These are phyloP conservation scores for Elongisporangium anandrum DNA, from an alignment of 352 stramenopile species.

Conservation along the genomic window DNA sequence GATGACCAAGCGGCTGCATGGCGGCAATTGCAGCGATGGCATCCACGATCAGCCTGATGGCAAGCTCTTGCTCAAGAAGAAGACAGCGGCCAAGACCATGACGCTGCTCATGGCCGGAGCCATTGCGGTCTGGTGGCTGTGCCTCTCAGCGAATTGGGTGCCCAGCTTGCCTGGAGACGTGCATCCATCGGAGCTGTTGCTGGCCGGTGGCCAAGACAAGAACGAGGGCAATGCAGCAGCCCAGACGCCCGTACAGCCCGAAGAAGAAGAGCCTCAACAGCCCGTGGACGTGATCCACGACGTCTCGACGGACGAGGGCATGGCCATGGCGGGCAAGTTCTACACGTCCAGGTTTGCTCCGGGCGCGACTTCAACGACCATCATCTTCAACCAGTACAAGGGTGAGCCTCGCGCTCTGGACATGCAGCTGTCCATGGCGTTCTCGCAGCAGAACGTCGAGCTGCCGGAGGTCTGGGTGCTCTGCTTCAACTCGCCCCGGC, in stretches of 20 bases:
- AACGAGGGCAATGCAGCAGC: not conserved
- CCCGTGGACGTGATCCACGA: not conserved
- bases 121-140: not conserved
- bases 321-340: conserved; percentile 42
- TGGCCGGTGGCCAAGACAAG: not conserved
- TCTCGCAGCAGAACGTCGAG: conserved; percentile 29
- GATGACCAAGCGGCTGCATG: not conserved
- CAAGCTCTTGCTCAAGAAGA: not conserved
- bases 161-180: not conserved
- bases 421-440: conserved; percentile 34
- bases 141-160: not conserved
- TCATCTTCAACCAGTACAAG: conserved; percentile 75
- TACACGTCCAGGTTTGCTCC: conserved; percentile 28
- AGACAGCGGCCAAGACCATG: not conserved
- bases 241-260: not conserved
- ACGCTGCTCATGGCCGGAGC: not conserved
- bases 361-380: conserved; percentile 53
- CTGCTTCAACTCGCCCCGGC: conserved; percentile 48
- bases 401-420: conserved; percentile 34
- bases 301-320: not conserved
- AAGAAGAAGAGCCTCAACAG: not conserved
- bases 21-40: not conserved
- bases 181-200: not conserved
- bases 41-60: too few relatives aligned
- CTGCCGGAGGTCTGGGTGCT: conserved; percentile 53